Conservation (phyloP, 768 basidiomycete species). For the Gelatoporia subvermispora region DNA sequence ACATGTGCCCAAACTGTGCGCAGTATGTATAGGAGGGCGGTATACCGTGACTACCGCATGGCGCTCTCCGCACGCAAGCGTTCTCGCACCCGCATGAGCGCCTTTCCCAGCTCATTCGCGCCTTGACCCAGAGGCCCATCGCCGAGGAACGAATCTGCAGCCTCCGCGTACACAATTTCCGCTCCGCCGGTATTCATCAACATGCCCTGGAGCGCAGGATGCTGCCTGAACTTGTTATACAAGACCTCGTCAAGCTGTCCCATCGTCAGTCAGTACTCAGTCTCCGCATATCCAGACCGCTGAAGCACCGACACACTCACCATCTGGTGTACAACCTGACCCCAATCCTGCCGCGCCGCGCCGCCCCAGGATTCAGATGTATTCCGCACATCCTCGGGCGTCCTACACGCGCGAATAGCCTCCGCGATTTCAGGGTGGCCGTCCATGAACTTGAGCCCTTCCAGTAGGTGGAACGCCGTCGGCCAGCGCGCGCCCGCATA, state of each 20-base stretch:
- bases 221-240: constrained; percentile 66
- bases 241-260: constrained; percentile 56
- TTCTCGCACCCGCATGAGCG: constrained; percentile 52
- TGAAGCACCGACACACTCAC: too few species aligned
- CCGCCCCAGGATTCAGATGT: constrained; percentile 25
- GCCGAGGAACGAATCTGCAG: constrained; percentile 64
- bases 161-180: constrained; percentile 47
- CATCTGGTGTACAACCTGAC: constrained; percentile 39
- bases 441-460: constrained; percentile 65
- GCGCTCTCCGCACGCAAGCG: not conserved
- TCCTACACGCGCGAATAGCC: constrained; percentile 42
- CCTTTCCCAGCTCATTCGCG: constrained; percentile 58
- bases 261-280: too few species aligned
- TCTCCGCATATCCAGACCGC: too few species aligned
- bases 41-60: too few species aligned
- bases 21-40: too few species aligned
- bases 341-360: constrained; percentile 54
- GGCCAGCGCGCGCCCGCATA: constrained; percentile 55
- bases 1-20: too few species aligned
- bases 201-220: constrained; percentile 48
- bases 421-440: constrained; percentile 49
- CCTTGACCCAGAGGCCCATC: constrained; percentile 47
- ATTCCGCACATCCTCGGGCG: constrained; percentile 33
- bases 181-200: constrained; percentile 51
- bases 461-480: constrained; percentile 69